These are phyloP conservation scores for Pyrenophora seminiperda DNA, from an alignment of 2,329 filamentous ascomycete species.

Conservation along the genomic window DNA sequence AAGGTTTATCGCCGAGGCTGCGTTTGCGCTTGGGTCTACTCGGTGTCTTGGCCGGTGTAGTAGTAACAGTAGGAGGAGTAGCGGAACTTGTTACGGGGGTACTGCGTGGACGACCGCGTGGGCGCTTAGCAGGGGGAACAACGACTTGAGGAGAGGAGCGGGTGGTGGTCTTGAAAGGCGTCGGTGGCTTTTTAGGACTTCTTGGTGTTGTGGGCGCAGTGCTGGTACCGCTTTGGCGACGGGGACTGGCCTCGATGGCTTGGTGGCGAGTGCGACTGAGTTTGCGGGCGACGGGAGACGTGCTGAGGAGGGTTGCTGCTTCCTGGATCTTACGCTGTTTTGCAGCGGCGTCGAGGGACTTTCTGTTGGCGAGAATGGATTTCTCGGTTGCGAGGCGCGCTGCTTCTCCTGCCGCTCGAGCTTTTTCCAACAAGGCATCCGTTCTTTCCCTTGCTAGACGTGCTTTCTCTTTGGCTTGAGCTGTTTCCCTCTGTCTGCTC, in stretches of 20 bases:
- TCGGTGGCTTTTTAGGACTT: constrained; percentile 1
- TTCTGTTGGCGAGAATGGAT: neutral
- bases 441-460: neutral
- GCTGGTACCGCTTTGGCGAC: constrained; percentile 12
- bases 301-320: neutral
- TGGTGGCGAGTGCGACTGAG: constrained; percentile 1
- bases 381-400: neutral
- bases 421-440: neutral
- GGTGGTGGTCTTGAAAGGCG: neutral
- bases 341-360: neutral
- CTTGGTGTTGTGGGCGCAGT: constrained; percentile 4
- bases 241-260: constrained; percentile 6
- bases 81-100: too few relatives aligned
- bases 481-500: neutral
- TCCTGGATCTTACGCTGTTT: neutral
- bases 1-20: neutral
- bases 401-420: neutral
- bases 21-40: constrained; percentile 12
- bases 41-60: neutral
- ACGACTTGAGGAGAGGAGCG: neutral
- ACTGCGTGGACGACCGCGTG: neutral
- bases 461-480: neutral
- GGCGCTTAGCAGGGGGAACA: neutral
- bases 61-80: neutral
- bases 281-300: constrained; percentile 5